Percentiles rank a stretch among this genome's conserved stretches.
phyloP scores from a whole-genome alignment of 768 basidiomycete genomes.

The Serendipita sp. region DNA sequence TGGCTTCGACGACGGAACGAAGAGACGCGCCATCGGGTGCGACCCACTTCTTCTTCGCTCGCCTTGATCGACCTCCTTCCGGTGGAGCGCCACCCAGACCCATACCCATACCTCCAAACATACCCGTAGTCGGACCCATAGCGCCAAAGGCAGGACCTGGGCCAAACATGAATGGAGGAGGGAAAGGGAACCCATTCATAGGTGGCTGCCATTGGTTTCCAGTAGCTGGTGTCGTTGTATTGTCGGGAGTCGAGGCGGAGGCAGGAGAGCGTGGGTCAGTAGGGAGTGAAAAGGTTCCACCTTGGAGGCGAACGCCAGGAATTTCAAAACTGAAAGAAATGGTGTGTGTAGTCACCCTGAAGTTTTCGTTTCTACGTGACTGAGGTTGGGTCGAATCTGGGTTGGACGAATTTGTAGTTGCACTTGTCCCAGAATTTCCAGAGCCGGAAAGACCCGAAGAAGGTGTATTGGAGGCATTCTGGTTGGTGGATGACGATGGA shows the following conservation, averaged over 20 bases:
- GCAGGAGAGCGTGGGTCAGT: too few relatives aligned
- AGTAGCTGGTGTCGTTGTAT: too few relatives aligned
- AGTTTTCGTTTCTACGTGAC: background rate
- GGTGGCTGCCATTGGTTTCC: too few relatives aligned
- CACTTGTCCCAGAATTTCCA: too few relatives aligned
- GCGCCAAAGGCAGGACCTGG: background rate
- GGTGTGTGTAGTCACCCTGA: background rate
- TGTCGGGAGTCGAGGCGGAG: too few relatives aligned
- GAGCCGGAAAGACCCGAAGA: too few relatives aligned
- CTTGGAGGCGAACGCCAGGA: background rate
- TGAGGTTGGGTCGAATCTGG: too few relatives aligned
- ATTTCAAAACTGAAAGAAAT: background rate
- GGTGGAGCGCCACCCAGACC: background rate
- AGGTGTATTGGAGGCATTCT: too few relatives aligned
- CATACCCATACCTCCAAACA: background rate
- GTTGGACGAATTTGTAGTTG: too few relatives aligned
- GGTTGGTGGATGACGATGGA: background rate
- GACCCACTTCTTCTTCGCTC: slow-evolving; percentile 29
- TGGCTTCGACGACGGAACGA: slow-evolving; percentile 54
- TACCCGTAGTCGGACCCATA: background rate
- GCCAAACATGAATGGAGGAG: background rate
- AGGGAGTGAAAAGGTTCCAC: background rate
- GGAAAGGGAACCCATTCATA: background rate
- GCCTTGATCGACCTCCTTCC: background rate
- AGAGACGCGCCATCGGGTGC: slow-evolving; percentile 49